Base-by-base conservation (phyloP, 805 yeast species). In the Wickerhamomyces hampshirensis region DNA sequence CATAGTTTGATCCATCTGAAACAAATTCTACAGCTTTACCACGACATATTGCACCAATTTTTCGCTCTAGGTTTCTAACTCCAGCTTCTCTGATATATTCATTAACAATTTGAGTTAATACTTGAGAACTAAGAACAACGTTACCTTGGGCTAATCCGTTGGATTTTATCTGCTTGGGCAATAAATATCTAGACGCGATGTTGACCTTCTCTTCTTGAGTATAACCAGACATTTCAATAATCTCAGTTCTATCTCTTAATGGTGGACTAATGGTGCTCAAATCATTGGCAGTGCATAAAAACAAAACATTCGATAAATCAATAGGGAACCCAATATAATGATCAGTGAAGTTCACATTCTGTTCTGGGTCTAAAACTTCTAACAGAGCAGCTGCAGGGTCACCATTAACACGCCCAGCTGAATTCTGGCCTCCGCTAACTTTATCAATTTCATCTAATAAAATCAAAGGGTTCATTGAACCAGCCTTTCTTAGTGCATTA, bases 291-390 rank as follows among this genome's bases (percentile, higher is more conserved):
- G 96, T 87, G 49, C 95, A 89, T 35, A 87, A 73, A 51, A 87
- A 87, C 15, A 85, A 62, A 11, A 84, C 82, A 47, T 84, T 84
- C 5, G 94, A 83, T 45, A 87, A 62, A 54, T 87, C 95, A 15
- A 87, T 69, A 0, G 95, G 95, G 61, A 87, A 82, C 5, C 93
- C 93, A 36, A 87, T 60, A 56, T 84, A 87, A 56, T 85, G 94
- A 60, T 87, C 96, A 26, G 73, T 74, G 59, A 86, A 87, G 23
- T 75, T 66, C 24, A 65, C 60, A 58, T 87, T 87, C 55, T 87
- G 96, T 56, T 87, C 96, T 0, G 96, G 96, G 52, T 87, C 96
- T 42, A 87, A 68, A 1, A 87, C 89, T 58, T 87, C 96, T 41
- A 87, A 67, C 48, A 87, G 66, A 0, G 95, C 96, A 24, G 95